Conservation (phyloP, 768 basidiomycete genomes). For the Leccinum longicurvipes region DNA sequence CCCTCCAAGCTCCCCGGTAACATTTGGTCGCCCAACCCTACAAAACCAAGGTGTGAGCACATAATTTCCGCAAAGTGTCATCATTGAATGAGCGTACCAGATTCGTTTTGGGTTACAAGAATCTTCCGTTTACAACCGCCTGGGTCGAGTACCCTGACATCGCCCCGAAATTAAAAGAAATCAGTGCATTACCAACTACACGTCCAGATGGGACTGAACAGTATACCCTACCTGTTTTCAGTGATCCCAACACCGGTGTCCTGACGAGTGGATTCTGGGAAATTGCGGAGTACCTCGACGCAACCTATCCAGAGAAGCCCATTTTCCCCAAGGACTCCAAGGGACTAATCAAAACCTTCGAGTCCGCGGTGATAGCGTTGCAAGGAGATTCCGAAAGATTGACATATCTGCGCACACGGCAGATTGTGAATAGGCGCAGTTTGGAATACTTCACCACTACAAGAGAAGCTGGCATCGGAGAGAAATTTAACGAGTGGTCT, state of each 20-base stretch:
- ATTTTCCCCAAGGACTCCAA: constrained; percentile 24
- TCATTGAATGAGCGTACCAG: constrained; percentile 15
- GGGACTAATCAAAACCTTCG: constrained; percentile 23
- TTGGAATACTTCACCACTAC: constrained; percentile 37
- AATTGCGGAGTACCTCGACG: constrained; percentile 37
- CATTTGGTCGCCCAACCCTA: constrained; percentile 37
- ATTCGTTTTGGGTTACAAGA: constrained; percentile 31
- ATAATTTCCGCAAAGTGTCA: neutral
- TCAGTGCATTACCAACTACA: constrained; percentile 25
- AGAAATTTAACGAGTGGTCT: constrained; percentile 37
- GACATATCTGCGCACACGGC: constrained; percentile 20
- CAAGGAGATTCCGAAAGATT: constrained; percentile 3
- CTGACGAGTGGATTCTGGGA: constrained; percentile 29
- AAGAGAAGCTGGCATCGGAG: constrained; percentile 32
- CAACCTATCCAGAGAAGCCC: constrained; percentile 32
- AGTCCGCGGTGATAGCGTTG: constrained; percentile 1
- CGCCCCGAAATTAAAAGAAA: constrained; percentile 18
- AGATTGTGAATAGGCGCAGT: constrained; percentile 34
- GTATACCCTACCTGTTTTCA: constrained; percentile 35
- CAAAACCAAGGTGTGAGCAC: constrained; percentile 33
- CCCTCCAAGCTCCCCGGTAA: constrained; percentile 30
- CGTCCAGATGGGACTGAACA: constrained; percentile 13
- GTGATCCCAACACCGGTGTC: constrained; percentile 30
- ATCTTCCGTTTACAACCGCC: constrained; percentile 31
- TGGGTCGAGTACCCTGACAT: constrained; percentile 38